Base-by-base conservation (phyloP, 495 filamentous ascomycete genomes). In the Penicillium waksmanii region DNA sequence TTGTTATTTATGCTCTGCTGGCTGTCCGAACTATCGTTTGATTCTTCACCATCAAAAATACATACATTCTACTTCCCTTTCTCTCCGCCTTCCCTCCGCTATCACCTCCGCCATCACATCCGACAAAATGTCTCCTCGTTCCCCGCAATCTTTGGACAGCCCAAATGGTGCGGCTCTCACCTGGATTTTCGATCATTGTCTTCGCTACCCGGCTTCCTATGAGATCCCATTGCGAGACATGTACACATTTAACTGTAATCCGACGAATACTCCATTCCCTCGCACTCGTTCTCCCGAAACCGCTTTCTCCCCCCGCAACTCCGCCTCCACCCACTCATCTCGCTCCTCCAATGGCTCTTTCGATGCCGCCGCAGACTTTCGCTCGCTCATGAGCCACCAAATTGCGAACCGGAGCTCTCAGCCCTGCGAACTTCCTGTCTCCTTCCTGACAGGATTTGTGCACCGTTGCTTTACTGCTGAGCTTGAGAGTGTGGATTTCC, bases 221-320 rank as follows among this genome's bases (percentile, higher is more conserved):
- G 88, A 91, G 64, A 86, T 92, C 42, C 89, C 89, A 15, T 78
- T 92, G 19, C 84, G 88, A 52, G 89, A 85, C 56, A 90, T 90
- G 80, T 92, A 91, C 69, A 82, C 80, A 13, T 77, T 92, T 70
- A 92, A 92, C 65, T 87, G 82, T 58, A 78, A 83, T 42, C 78
- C 84, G 5, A 76, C 55, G 66, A 81, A 71, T 73, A 76, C 50
- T 57, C 66, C 76, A 58, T 50, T 72, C 53, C 48, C 78, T 61
- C 46, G 56, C 66, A 60, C 71, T 64, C 56, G 61, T 64, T 36
- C 57, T 53, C 61, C 72, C 61, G 60, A 76, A 42, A 73, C 76
- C 42, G 58, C 66, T 58, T 66, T 80, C 64, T 54, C 65, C 43
- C 38, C 70, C 7, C 73, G 73, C 12, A 61, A 69, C 60, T 71